Evolutionary conservation across 1,139 yeast species (phyloP), one percentile per base, ranked within the genome.

Genomic region (Zygotorulaspora mrakii): DNA sequence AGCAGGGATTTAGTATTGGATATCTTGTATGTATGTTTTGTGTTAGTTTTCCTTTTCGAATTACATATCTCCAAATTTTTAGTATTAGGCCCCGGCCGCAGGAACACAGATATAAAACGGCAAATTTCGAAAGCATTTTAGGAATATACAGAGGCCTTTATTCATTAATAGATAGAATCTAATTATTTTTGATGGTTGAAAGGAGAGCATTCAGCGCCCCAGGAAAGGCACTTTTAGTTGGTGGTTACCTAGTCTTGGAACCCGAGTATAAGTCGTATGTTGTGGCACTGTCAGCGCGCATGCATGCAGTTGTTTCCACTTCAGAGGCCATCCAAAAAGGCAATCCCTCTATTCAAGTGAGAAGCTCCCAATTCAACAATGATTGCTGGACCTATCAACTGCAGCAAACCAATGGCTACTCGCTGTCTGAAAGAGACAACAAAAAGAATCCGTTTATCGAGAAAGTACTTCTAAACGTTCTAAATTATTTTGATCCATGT

Each of bases 221-320:
- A 0, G 96, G 97, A 0, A 91, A 91, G 62, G 97, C 96, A 1
- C 69, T 91, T 25, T 57, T 91, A 12, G 96, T 94, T 0, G 98
- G 98, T 8, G 98, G 98, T 0, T 91, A 91, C 59, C 71, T 91
- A 35, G 97, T 91, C 0, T 68, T 91, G 17, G 94, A 85, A 43
- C 89, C 91, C 0, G 61, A 61, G 29, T 88, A 84, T 64, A 68
- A 71, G 35, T 79, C 96, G 0, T 85, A 82, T 59, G 95, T 87
- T 5, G 79, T 91, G 5, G 97, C 96, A 0, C 72, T 91, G 17
- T 84, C 95, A 1, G 78, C 95, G 3, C 72, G 97, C 47, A 89
- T 91, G 85, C 94, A 88, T 60, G 87, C 94, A 1, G 73, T 79
- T 3, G 73, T 82, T 1, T 47, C 47, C 2, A 52, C 52, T 3